Conservation (phyloP, 2,329 filamentous ascomycete genomes). For the Ophiostoma sp. region DNA sequence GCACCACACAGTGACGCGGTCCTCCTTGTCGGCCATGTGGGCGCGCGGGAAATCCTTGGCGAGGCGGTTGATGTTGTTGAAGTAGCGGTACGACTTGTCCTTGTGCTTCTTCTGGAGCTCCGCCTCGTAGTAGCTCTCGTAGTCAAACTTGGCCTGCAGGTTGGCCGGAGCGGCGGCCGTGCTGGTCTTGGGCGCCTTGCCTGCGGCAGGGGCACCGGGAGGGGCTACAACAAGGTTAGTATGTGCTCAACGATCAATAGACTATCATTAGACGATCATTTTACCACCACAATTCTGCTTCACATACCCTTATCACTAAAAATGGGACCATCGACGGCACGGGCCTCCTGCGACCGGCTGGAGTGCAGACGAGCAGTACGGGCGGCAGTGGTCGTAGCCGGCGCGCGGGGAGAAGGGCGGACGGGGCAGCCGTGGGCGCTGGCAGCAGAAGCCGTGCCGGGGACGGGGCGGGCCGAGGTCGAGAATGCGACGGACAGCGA, state of each 20-base stretch:
- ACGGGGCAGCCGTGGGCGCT: slow-evolving; percentile 35
- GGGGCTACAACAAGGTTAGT: slow-evolving; percentile 31
- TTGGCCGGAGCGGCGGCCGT: slow-evolving; percentile 19
- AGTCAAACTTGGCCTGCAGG: slow-evolving; percentile 68
- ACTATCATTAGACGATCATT: not conserved
- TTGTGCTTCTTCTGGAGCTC: slow-evolving; percentile 99
- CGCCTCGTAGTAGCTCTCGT: slow-evolving; percentile 77
- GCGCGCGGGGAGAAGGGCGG: slow-evolving; percentile 1
- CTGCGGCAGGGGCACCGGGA: slow-evolving; percentile 29
- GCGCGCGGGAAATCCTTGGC: slow-evolving; percentile 94
- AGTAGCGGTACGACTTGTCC: slow-evolving; percentile 99
- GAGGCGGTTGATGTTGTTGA: slow-evolving; percentile 99
- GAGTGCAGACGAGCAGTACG: slow-evolving; percentile 68
- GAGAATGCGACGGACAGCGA: slow-evolving; percentile 26
- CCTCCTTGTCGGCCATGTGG: slow-evolving; percentile 77
- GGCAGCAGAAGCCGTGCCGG: slow-evolving; percentile 26
- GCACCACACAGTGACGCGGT: slow-evolving; percentile 96
- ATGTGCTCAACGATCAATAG: not conserved
- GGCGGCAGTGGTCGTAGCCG: slow-evolving; percentile 5
- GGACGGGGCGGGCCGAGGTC: slow-evolving; percentile 17
- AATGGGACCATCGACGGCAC: slow-evolving; percentile 58
- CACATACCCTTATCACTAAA: slow-evolving; percentile 15
- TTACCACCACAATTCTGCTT: not conserved
- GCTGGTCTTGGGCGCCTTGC: slow-evolving; percentile 22
- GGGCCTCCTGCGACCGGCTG: slow-evolving; percentile 69